A percentile compares a stretch with the other conserved stretches of the same genome.
phyloP scores from a whole-genome alignment of 2,329 filamentous ascomycete species.

The Alternaria consortialis region DNA sequence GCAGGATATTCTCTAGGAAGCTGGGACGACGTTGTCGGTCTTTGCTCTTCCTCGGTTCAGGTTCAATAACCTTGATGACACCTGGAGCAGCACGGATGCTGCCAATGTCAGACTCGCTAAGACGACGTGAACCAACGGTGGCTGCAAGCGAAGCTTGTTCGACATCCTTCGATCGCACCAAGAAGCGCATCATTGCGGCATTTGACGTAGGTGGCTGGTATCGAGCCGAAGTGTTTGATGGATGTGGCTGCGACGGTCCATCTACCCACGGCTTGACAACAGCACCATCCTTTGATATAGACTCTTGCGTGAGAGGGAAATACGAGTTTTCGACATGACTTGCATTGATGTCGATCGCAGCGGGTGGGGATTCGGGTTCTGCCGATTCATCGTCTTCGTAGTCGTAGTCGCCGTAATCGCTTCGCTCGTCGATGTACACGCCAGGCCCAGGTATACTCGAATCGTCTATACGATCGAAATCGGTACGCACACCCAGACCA shows the following conservation, averaged over 20 bases:
- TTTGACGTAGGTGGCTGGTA: slow-evolving; percentile 64
- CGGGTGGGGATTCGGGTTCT: slow-evolving; percentile 48
- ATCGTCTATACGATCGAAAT: slow-evolving; percentile 48
- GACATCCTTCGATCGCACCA: slow-evolving; percentile 59
- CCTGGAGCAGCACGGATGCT: slow-evolving; percentile 66
- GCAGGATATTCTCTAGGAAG: slow-evolving; percentile 59
- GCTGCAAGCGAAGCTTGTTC: slow-evolving; percentile 67
- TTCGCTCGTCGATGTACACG: slow-evolving; percentile 52
- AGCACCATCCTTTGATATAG: slow-evolving; percentile 28
- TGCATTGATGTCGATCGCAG: slow-evolving; percentile 41
- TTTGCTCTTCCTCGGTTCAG: slow-evolving; percentile 50
- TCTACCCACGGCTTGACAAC: slow-evolving; percentile 61
- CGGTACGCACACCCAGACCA: slow-evolving; percentile 44
- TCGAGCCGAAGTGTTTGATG: slow-evolving; percentile 42
- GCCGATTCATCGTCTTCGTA: slow-evolving; percentile 45
- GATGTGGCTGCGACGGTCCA: slow-evolving; percentile 40
- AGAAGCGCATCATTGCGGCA: slow-evolving; percentile 64
- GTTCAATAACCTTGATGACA: slow-evolving; percentile 69
- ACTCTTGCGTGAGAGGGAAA: slow-evolving; percentile 39
- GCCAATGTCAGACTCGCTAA: slow-evolving; percentile 69
- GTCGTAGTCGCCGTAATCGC: slow-evolving; percentile 49
- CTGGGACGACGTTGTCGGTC: slow-evolving; percentile 60
- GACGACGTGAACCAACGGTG: slow-evolving; percentile 75
- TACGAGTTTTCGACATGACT: slow-evolving; percentile 42
- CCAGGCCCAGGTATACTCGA: slow-evolving; percentile 62